Evolutionary conservation across 371 early-diverging fungal species (phyloP).

Genomic region (Sporodiniella umbellata): DNA sequence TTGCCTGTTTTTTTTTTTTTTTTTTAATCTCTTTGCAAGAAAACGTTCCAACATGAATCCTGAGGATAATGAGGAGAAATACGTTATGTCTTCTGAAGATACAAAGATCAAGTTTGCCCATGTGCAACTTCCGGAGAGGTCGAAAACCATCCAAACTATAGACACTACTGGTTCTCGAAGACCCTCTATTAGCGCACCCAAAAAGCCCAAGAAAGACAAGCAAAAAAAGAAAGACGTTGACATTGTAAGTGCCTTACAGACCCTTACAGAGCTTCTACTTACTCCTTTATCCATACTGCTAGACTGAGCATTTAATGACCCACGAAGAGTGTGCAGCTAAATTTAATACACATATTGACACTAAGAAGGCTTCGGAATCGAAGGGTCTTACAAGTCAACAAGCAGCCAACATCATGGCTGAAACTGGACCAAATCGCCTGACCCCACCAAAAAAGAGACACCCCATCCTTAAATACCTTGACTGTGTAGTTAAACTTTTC

Average conservation of each 20-base stretch:
- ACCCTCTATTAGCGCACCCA: conserved; percentile 30
- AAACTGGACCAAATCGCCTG: conserved; percentile 81
- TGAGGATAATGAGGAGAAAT: conserved; percentile 4
- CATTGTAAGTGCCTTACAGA: conserved; percentile 38
- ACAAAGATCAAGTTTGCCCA: conserved; percentile 22
- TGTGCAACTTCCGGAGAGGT: conserved; percentile 26
- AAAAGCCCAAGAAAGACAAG: conserved; percentile 17
- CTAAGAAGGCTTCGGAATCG: conserved; percentile 60
- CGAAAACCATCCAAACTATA: conserved; percentile 23
- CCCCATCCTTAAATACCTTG: conserved; percentile 68
- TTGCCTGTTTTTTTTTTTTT: neutral
- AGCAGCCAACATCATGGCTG: conserved; percentile 58
- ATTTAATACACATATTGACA: conserved; percentile 55
- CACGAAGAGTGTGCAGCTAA: conserved; percentile 64
- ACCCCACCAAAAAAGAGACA: conserved; percentile 84
- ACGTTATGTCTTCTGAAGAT: conserved; percentile 11
- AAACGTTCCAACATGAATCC: conserved; percentile 3
- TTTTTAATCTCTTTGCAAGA: neutral
- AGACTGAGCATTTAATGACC: conserved; percentile 74
- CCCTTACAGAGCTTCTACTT: neutral
- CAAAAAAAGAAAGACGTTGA: conserved; percentile 24
- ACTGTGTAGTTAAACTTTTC: conserved; percentile 74
- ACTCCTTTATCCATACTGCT: neutral
- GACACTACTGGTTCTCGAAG: conserved; percentile 21
- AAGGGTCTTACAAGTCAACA: conserved; percentile 64